Evolutionary conservation across 73 alveolate species (phyloP), one percentile per base, ranked within the genome.

Genomic region (Paramecium caudatum): DNA sequence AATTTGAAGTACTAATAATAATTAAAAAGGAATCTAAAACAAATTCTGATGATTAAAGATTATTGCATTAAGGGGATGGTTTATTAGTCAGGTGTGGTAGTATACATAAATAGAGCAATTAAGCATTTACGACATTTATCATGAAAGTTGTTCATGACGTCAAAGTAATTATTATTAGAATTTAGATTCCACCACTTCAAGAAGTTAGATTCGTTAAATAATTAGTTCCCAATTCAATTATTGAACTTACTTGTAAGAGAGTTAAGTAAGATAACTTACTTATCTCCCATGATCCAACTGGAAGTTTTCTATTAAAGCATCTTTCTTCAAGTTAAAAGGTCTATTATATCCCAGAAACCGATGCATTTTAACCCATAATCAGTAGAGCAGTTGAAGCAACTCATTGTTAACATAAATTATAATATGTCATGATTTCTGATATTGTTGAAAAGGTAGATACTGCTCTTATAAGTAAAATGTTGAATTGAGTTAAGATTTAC

Each of bases 211-310:
- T 74, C 43, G 68, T 45, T 16, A 74, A 39, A 25, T 74, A 7
- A 7, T 45, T 74, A 16, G 69, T 74, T n/a, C 62, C 69, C 0
- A 27, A 37, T 21, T 34, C 10, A 1, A 74, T 74, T 0, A 41
- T 68, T 21, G 88, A 74, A 19, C 43, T 27, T 10, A 23, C 16
- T 4, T 21, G 16, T 16, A 39, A 41, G 12, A 74, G 69, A 74
- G 55, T 39, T 3, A 74, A 74, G 47, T 16, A 74, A 15, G 88
- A 74, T 21, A 41, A 19, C 25, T 4, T 74, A 74, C 19, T 74
- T 13, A 45, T 74, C 43, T 63, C 69, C 6, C 88, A 74, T 45
- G 69, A 74, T 74, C 65, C 69, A 15, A 74, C 88, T 2, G 88
- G 88, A 74, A 74, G 88, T 13, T 74, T 74, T 10, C 16, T 74